These are phyloP conservation scores for Ustilago shanxiensis DNA, from an alignment of 1,284 basidiomycete species.

Conservation along the genomic window DNA sequence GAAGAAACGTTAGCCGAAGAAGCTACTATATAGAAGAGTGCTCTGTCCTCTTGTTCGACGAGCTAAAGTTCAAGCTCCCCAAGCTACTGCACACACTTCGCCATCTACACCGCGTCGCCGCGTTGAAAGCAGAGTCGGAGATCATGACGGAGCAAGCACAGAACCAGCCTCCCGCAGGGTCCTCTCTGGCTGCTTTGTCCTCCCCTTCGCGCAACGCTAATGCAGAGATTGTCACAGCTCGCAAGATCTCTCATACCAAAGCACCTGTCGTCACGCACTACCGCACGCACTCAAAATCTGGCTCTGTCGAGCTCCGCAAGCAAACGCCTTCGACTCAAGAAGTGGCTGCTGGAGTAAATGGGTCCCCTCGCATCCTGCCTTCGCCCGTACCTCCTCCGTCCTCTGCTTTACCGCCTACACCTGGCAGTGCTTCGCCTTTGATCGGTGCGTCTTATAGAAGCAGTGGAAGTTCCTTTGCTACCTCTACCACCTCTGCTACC, in stretches of 20 bases:
- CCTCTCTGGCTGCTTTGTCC: slow-evolving; percentile 1
- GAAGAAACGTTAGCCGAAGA: too few species aligned
- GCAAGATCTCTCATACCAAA: slow-evolving; percentile 13
- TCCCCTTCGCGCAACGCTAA: slow-evolving; percentile 2
- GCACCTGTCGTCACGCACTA: slow-evolving; percentile 27
- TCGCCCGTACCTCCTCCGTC: slow-evolving; percentile 37
- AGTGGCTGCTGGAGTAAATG: neutral
- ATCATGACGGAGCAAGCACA: neutral
- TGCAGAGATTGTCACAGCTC: slow-evolving; percentile 26
- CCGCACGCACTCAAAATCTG: slow-evolving; percentile 20
- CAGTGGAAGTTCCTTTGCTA: slow-evolving; percentile 8
- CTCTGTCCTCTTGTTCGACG: neutral
- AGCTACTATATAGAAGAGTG: neutral
- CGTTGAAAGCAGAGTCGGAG: too few species aligned
- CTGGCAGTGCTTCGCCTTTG: neutral
- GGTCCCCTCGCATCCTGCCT: slow-evolving; percentile 25
- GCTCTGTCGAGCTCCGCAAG: slow-evolving; percentile 11
- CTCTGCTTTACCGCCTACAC: slow-evolving; percentile 33
- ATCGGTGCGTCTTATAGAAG: neutral
- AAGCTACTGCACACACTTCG: too few species aligned
- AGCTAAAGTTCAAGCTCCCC: neutral
- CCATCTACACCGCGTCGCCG: too few species aligned
- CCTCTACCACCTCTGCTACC: neutral
- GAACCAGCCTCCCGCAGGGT: neutral
- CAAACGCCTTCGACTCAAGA: slow-evolving; percentile 1